Conservation (phyloP, 164 flowering plant genomes). For the Magnolia sinica region DNA sequence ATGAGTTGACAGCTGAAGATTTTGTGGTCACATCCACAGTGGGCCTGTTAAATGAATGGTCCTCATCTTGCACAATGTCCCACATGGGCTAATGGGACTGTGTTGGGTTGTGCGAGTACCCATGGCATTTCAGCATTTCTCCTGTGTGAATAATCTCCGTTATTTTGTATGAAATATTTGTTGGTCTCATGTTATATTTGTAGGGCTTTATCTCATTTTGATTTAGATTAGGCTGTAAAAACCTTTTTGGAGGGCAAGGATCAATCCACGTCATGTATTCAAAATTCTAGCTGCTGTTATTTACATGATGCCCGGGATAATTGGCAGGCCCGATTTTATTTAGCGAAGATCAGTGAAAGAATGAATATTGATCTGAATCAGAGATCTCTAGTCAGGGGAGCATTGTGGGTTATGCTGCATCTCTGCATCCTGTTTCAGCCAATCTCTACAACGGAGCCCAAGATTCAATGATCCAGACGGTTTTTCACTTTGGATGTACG, state of each 20-base stretch:
- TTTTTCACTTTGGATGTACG: no score
- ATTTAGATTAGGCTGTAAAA: constrained; percentile 15
- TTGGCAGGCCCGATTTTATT: no score
- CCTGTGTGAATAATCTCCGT: constrained; percentile 30
- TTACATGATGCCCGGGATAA: constrained; percentile 4
- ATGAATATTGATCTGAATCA: no score
- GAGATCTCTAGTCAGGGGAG: no score
- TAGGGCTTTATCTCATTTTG: background rate
- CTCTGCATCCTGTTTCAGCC: no score
- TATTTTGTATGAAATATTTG: constrained; percentile 28
- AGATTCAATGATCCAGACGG: no score
- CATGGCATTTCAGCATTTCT: background rate
- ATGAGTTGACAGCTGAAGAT: background rate
- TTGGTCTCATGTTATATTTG: constrained; percentile 12
- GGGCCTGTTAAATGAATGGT: background rate
- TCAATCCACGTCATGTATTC: constrained; percentile 11
- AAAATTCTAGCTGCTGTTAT: constrained; percentile 4
- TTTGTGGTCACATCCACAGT: background rate
- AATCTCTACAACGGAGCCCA: no score
- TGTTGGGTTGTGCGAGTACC: background rate
- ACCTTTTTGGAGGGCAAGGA: background rate
- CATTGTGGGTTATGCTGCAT: no score
- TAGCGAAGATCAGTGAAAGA: no score
- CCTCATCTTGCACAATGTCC: background rate
- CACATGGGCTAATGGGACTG: background rate